Base-by-base conservation (phyloP, 1,284 basidiomycete genomes). In the Flammula alnicola region DNA sequence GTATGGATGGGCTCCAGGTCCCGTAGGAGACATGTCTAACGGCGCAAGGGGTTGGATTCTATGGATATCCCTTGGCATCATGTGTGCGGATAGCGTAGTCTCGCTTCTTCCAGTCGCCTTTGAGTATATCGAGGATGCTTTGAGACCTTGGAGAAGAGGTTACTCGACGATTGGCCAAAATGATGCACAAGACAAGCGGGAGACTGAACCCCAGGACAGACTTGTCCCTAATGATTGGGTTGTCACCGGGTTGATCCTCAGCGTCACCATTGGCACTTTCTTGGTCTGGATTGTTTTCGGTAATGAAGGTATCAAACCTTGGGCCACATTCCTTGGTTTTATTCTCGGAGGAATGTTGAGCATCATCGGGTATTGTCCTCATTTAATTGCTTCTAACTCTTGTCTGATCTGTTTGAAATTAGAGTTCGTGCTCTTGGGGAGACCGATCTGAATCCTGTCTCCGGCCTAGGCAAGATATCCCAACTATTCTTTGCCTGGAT, bases 401-500 rank as follows among this genome's bases (percentile, higher is more conserved):
- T 23, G 41, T 44, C 7, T 7, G n/a, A 47, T 41, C 20, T 10
- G 20, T 16, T 56, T 26, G 11, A 14, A 20, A 12, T n/a, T 16
- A 92, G 91, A 12, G 94, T 96, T 19, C 84, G 94, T 40, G 93
- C 94, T 1, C 71, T 97, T 19, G 94, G 94, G 41, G 93, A 96
- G 71, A 97, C 94, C 5, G 94, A 97, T 65, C 73, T 97, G 40
- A 96, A 95, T 64, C 94, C 93, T 0, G 93, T 98, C 26, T 95
- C 91, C 30, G 95, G 94, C 0, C 79, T 98, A 26, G 95, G 95
- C 7, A 98, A 98, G 72, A 89, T 98, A 57, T 93, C 90, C 38
- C 95, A 98, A 64, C 78, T 98, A 12, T 76, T 98, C 53, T 98
- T 98, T 61, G 95, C 94, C 1, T 86, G 95, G 72, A 80, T 98